These are phyloP conservation scores for Byssoonygena ceratinophila DNA, from an alignment of 2,329 filamentous ascomycete genomes.

Conservation along the genomic window DNA sequence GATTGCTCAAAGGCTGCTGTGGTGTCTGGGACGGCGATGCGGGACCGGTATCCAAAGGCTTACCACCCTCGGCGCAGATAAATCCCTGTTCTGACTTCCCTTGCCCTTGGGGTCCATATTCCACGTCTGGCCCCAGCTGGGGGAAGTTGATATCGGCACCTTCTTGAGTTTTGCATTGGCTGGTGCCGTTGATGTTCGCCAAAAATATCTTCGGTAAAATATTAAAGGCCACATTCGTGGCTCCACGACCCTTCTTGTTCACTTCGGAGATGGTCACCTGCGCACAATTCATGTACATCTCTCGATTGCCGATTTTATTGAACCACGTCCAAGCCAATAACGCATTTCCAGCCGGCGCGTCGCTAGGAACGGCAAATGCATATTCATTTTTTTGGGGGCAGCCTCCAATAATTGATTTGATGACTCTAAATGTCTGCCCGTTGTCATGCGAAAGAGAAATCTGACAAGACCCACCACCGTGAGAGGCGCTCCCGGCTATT, in stretches of 20 bases:
- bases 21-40: not conserved
- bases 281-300: conserved; percentile 69
- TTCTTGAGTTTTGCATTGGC: conserved; percentile 12
- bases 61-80: not conserved
- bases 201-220: conserved; percentile 12
- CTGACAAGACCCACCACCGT: conserved; percentile 67
- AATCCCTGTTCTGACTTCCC: conserved; percentile 3
- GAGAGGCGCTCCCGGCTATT: conserved; percentile 51
- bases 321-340: conserved; percentile 71
- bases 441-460: conserved; percentile 63
- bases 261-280: conserved; percentile 49
- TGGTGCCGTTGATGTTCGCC: conserved; percentile 11
- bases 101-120: conserved; percentile 9
- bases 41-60: not conserved
- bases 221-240: conserved; percentile 4
- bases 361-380: conserved; percentile 56
- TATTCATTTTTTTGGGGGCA: conserved; percentile 47
- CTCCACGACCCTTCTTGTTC: not conserved
- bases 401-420: conserved; percentile 51
- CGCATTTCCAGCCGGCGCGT: conserved; percentile 50
- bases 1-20: not conserved
- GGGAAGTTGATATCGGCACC: conserved; percentile 13
- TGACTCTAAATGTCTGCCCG: conserved; percentile 59
- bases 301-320: conserved; percentile 49
- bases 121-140: conserved; percentile 12